These are phyloP conservation scores for Crassisporium funariophilum DNA, from an alignment of 768 basidiomycete genomes.

Conservation along the genomic window DNA sequence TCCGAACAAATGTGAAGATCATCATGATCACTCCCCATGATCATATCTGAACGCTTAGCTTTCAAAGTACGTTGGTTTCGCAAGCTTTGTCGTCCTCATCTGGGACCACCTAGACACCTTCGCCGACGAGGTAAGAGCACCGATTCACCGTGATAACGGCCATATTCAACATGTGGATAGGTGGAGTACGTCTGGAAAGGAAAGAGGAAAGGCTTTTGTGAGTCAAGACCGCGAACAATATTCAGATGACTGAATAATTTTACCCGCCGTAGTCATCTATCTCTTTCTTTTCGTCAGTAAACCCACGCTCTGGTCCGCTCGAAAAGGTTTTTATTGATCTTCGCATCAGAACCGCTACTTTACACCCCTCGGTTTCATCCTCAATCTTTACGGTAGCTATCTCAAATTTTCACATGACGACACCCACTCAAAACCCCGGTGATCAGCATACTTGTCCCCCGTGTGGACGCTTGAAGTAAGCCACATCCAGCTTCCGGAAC, in stretches of 20 bases:
- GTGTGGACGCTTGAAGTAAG: conserved; percentile 42
- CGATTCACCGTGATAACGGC: background rate
- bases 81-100: conserved; percentile 50
- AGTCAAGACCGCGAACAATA: conserved; percentile 18
- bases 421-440: background rate
- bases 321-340: background rate
- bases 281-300: conserved; percentile 49
- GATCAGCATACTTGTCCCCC: conserved; percentile 43
- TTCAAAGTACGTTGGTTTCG: conserved; percentile 52
- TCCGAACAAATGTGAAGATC: conserved; percentile 19
- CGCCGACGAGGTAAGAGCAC: conserved; percentile 39
- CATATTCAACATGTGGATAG: conserved; percentile 16
- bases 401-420: background rate
- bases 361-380: conserved; percentile 61
- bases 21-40: background rate
- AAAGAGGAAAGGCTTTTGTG: conserved; percentile 44
- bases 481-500: background rate
- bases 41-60: too few relatives aligned
- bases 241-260: background rate
- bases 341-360: conserved; percentile 59
- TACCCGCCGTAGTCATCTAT: conserved; percentile 35
- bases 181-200: conserved; percentile 58
- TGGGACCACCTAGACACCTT: conserved; percentile 63
- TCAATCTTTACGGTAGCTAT: conserved; percentile 51
- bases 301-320: too few relatives aligned